These are phyloP conservation scores for Paecilomyces fulvus DNA, from an alignment of 2,329 filamentous ascomycete genomes.

Conservation along the genomic window DNA sequence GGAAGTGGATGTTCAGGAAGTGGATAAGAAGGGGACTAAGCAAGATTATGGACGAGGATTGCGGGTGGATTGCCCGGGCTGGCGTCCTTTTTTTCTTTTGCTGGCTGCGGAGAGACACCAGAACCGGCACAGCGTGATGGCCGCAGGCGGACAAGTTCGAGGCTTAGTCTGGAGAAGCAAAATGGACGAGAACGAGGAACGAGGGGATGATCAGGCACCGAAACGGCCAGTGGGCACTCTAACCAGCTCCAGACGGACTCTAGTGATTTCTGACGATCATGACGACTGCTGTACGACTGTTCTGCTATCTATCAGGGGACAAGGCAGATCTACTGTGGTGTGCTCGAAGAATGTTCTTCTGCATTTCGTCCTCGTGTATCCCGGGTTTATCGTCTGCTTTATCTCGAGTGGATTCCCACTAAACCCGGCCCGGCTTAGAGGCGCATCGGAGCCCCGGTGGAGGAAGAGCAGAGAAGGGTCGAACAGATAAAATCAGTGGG, in stretches of 20 bases:
- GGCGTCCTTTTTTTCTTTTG: not conserved
- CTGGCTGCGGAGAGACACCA: not conserved
- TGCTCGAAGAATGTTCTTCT: not conserved
- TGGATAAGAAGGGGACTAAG: not conserved
- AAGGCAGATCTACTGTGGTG: not conserved
- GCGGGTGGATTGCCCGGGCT: not conserved
- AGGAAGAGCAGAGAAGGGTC: not conserved
- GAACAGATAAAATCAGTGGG: not conserved
- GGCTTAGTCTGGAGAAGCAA: not conserved
- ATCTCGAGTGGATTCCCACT: not conserved
- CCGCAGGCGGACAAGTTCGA: not conserved
- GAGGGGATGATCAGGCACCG: not conserved
- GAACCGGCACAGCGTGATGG: not conserved
- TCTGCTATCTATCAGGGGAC: not conserved
- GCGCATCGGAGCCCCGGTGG: not conserved
- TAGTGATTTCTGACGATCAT: not conserved
- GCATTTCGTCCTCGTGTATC: constrained; percentile 21
- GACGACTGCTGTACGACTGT: not conserved
- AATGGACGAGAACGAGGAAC: not conserved
- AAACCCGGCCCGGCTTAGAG: not conserved
- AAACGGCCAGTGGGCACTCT: no score
- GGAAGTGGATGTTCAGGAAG: not conserved
- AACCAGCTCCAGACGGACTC: not conserved
- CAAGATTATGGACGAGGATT: not conserved
- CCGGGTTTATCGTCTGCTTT: constrained; percentile 13